Evolutionary conservation across 345 rosid species (phyloP).

Genomic region (Fremontodendron californicum): DNA sequence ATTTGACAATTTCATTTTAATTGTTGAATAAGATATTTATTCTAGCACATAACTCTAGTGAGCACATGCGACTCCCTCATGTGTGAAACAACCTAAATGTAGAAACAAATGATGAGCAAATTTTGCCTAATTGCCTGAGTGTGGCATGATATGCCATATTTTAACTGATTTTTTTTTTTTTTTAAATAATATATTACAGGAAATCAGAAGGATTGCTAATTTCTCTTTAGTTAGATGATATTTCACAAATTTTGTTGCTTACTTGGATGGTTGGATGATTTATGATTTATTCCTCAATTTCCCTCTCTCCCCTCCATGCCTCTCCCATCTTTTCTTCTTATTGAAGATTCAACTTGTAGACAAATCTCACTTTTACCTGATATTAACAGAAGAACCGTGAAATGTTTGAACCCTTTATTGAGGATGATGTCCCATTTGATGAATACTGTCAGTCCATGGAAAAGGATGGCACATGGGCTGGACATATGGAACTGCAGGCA

Average conservation of each 20-base stretch:
- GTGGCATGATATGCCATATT: neutral
- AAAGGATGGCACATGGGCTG: slow-evolving; percentile 92
- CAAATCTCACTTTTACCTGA: slow-evolving; percentile 21
- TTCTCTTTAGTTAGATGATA: slow-evolving; percentile 6
- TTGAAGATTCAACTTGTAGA: slow-evolving; percentile 9
- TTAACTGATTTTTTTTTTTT: neutral
- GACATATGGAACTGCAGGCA: slow-evolving; percentile 94
- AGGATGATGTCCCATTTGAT: slow-evolving; percentile 86
- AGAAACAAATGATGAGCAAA: neutral
- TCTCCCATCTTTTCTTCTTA: neutral
- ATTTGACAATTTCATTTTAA: neutral
- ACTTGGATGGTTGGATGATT: neutral
- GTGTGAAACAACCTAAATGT: neutral
- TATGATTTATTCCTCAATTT: neutral
- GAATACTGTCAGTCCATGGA: slow-evolving; percentile 83
- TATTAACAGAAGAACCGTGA: slow-evolving; percentile 60
- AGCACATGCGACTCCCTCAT: neutral
- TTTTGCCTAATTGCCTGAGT: neutral
- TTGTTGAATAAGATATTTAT: neutral
- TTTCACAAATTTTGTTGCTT: neutral
- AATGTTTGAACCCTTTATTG: slow-evolving; percentile 83
- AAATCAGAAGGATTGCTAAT: neutral
- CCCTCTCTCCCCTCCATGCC: neutral
- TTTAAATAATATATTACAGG: neutral
- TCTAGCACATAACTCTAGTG: neutral